These are phyloP conservation scores for Hygrocybe punicea DNA, from an alignment of 768 basidiomycete species.

Conservation along the genomic window DNA sequence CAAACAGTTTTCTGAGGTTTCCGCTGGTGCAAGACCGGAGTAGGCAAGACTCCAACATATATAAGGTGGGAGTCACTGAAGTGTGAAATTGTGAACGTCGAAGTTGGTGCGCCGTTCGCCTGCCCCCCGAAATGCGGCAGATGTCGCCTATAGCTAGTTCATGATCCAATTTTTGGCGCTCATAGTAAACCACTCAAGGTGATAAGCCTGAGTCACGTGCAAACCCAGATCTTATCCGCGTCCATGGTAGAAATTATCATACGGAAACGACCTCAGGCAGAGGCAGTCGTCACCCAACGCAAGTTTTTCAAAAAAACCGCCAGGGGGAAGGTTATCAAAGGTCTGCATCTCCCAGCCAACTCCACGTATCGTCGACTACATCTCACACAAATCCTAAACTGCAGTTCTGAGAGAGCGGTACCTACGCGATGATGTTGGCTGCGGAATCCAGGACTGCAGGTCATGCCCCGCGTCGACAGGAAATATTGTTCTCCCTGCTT, in stretches of 20 bases:
- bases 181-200: too few species aligned
- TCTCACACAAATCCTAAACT: not conserved
- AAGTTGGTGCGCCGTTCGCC: too few species aligned
- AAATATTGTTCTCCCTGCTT: constrained; percentile 48
- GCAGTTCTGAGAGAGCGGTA: constrained; percentile 93
- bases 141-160: too few species aligned
- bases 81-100: too few species aligned
- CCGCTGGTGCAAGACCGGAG: too few species aligned
- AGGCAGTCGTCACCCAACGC: constrained; percentile 74
- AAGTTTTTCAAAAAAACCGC: constrained; percentile 98
- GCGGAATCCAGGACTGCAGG: constrained; percentile 72
- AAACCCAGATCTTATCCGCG: too few species aligned
- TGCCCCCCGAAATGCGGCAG: too few species aligned
- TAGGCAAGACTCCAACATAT: too few species aligned
- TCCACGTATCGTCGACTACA: not conserved
- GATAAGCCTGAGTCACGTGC: too few species aligned
- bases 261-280: constrained; percentile 64
- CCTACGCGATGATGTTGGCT: constrained; percentile 85
- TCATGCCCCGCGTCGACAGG: constrained; percentile 48
- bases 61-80: too few species aligned
- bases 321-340: constrained; percentile 89
- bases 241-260: constrained; percentile 64
- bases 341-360: constrained; percentile 39
- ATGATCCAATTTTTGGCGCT: too few species aligned
- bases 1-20: too few species aligned